A percentile compares a stretch with the other conserved stretches of the same genome.
Conservation (phyloP, 179 eudicot genomes). For the Gypsophila paniculata region DNA sequence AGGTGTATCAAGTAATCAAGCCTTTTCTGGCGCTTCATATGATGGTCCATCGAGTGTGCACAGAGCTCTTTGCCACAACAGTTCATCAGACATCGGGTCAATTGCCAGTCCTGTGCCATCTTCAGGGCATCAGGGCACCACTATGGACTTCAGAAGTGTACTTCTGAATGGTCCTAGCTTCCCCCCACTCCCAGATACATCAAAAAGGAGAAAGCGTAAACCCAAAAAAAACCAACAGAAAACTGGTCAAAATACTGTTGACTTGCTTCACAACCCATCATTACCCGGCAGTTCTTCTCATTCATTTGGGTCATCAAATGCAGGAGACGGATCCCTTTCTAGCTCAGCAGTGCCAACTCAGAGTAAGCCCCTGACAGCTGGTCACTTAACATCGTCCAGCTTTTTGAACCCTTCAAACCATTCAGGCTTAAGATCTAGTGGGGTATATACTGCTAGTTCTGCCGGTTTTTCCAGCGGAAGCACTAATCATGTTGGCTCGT, state of each 20-base stretch:
- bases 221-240: constrained; percentile 42
- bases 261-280: constrained; percentile 30
- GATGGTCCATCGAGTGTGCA: constrained; percentile 20
- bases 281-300: constrained; percentile 21
- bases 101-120: constrained; percentile 41
- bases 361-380: constrained; percentile 16
- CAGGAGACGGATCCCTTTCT: constrained; percentile 17
- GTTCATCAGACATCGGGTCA: constrained; percentile 28
- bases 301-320: constrained; percentile 18
- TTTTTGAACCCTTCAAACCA: constrained; percentile 3
- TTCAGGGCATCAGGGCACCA: constrained; percentile 54
- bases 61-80: constrained; percentile 25
- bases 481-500: constrained; percentile 42
- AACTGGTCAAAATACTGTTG: constrained; percentile 40
- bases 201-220: constrained; percentile 45
- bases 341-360: constrained; percentile 27
- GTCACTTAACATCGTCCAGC: constrained; percentile 19
- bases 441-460: constrained; percentile 16
- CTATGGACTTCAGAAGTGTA: constrained; percentile 36
- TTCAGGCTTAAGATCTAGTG: constrained; percentile 5
- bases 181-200: constrained; percentile 59
- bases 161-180: constrained; percentile 47
- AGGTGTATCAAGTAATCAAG: constrained; percentile 16
- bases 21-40: constrained; percentile 20
- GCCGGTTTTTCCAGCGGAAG: constrained; percentile 15